Percentiles rank a stretch among this genome's conserved stretches.
Evolutionary conservation across 192 early-diverging fungal genomes (phyloP).

Genomic region (Endogone sp.): DNA sequence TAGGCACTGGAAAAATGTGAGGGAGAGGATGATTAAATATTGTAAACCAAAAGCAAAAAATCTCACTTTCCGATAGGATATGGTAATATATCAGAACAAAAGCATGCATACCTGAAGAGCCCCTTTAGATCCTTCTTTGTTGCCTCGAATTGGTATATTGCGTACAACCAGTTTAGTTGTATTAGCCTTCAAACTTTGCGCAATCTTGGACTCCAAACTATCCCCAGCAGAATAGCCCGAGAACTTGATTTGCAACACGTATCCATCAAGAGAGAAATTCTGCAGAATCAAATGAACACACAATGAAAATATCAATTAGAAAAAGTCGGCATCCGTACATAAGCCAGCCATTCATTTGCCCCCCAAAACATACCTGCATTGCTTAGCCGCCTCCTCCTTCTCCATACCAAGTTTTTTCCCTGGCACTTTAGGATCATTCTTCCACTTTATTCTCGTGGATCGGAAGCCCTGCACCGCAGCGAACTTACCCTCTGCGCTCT

Average conservation of each 20-base stretch:
- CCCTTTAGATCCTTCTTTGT: conserved; percentile 87
- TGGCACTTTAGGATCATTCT: conserved; percentile 82
- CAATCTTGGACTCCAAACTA: conserved; percentile 40
- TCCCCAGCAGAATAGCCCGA: conserved; percentile 63
- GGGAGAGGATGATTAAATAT: neutral
- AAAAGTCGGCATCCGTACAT: neutral
- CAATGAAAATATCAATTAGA: neutral
- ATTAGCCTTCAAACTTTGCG: conserved; percentile 15
- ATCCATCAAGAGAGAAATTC: conserved; percentile 80
- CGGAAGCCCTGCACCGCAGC: conserved; percentile 71
- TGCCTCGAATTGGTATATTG: conserved; percentile 95
- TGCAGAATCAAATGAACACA: conserved; percentile 6
- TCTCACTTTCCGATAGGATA: too few species aligned
- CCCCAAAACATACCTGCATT: conserved; percentile 76
- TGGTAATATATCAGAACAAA: too few species aligned
- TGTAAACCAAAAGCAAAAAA: conserved; percentile 3
- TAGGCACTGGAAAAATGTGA: conserved; percentile 63
- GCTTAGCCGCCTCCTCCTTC: conserved; percentile 76
- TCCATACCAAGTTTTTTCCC: conserved; percentile 85
- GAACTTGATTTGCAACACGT: conserved; percentile 86
- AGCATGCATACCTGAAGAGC: conserved; percentile 65
- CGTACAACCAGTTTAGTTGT: conserved; percentile 88
- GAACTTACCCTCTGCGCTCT: conserved; percentile 41
- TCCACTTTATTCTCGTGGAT: conserved; percentile 77
- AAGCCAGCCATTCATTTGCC: too few species aligned